A percentile compares a stretch with the other conserved stretches of the same genome.
These are phyloP conservation scores for Phallus indusiatus DNA, from an alignment of 768 basidiomycete genomes.

Conservation along the genomic window DNA sequence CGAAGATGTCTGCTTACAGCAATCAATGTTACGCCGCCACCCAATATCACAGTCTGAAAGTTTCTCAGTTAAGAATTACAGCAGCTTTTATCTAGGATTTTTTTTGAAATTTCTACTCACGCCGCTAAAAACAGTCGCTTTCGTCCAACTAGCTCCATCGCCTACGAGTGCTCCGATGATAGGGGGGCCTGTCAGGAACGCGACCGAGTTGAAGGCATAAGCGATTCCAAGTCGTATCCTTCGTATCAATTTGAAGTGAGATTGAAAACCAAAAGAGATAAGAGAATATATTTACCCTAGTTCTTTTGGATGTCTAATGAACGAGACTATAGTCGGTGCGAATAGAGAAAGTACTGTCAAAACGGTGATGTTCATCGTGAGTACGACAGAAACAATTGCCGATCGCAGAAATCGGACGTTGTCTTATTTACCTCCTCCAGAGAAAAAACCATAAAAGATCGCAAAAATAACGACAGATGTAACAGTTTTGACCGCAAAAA, in stretches of 20 bases:
- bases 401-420: no score
- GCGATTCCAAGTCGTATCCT: slow-evolving; percentile 1
- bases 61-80: background rate
- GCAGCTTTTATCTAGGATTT: no score
- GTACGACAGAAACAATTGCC: no score
- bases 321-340: slow-evolving; percentile 33
- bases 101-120: slow-evolving; percentile 17
- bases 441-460: slow-evolving; percentile 38
- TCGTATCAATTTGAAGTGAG: background rate
- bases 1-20: background rate
- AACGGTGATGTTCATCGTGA: background rate
- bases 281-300: slow-evolving; percentile 36
- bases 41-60: slow-evolving; percentile 2
- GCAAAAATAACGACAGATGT: slow-evolving; percentile 31
- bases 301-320: slow-evolving; percentile 37
- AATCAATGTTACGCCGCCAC: background rate
- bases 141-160: slow-evolving; percentile 46
- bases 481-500: slow-evolving; percentile 29
- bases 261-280: slow-evolving; percentile 3
- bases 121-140: slow-evolving; percentile 45
- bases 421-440: slow-evolving; percentile 29
- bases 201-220: background rate
- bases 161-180: slow-evolving; percentile 50
- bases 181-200: slow-evolving; percentile 34
- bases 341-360: slow-evolving; percentile 18